Evolutionary conservation across 805 yeast species (phyloP).

Genomic region (Candida morakotiae): DNA sequence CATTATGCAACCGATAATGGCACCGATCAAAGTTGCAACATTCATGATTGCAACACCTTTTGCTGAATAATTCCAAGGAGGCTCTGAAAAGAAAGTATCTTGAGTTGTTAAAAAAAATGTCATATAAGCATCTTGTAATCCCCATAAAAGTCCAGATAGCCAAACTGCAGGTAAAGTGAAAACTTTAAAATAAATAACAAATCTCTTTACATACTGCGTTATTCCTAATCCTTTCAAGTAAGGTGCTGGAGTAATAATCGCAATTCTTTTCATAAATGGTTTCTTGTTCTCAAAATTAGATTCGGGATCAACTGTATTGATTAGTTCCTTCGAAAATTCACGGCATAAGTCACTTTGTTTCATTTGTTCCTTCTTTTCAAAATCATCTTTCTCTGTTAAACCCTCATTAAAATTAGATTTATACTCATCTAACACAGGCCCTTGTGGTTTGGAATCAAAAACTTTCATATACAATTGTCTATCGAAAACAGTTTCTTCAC

Average conservation of each 20-base stretch:
- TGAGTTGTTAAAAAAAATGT: slow-evolving; percentile 37
- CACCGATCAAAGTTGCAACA: slow-evolving; percentile 36
- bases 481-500: slow-evolving; percentile 55
- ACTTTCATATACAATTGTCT: slow-evolving; percentile 12
- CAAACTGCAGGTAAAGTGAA: slow-evolving; percentile 33
- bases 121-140: slow-evolving; percentile 35
- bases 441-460: too few species aligned
- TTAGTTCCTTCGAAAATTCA: not conserved
- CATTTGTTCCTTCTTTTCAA: not conserved
- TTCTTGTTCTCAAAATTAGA: slow-evolving; percentile 5
- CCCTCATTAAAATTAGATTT: too few species aligned
- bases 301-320: not conserved
- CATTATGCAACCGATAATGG: slow-evolving; percentile 32
- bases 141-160: slow-evolving; percentile 36
- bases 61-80: slow-evolving; percentile 31
- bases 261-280: slow-evolving; percentile 26
- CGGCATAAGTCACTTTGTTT: not conserved
- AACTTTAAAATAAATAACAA: slow-evolving; percentile 27
- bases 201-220: slow-evolving; percentile 36
- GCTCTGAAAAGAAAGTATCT: slow-evolving; percentile 30
- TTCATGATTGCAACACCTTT: slow-evolving; percentile 37
- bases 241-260: slow-evolving; percentile 33
- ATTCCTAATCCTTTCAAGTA: slow-evolving; percentile 34
- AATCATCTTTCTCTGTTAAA: too few species aligned
- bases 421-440: too few species aligned